phyloP scores from a whole-genome alignment of 768 basidiomycete species.

The Lactarius evosmus region DNA sequence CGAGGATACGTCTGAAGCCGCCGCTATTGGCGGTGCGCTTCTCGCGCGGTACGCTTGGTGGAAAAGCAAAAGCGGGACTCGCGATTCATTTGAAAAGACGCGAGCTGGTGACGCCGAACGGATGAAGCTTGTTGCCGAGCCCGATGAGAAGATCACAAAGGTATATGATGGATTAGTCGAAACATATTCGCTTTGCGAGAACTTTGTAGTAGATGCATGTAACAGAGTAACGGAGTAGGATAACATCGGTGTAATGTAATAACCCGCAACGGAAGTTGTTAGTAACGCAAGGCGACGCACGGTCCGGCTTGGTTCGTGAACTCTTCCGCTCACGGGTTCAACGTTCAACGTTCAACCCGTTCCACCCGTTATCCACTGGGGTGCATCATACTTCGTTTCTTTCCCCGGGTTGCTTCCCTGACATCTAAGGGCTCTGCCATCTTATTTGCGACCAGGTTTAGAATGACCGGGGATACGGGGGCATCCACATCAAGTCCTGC shows the following conservation, averaged over 20 bases:
- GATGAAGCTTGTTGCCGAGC: conserved; percentile 61
- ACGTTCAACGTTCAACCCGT: no score
- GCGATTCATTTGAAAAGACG: conserved; percentile 65
- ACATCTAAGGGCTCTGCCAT: not conserved
- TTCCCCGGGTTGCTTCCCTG: not conserved
- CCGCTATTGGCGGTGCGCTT: conserved; percentile 67
- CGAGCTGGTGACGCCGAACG: conserved; percentile 46
- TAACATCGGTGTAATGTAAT: not conserved
- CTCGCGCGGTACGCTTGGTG: conserved; percentile 73
- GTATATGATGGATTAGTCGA: conserved; percentile 55
- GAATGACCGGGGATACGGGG: conserved; percentile 9
- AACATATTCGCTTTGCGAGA: conserved; percentile 55
- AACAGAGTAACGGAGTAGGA: not conserved
- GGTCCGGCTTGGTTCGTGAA: not conserved
- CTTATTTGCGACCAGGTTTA: not conserved
- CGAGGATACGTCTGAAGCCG: conserved; percentile 54
- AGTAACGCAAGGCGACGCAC: no score
- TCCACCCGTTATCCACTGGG: not conserved
- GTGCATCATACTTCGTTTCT: not conserved
- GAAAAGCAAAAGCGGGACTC: conserved; percentile 39
- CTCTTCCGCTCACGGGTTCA: not conserved
- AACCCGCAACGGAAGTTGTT: no score
- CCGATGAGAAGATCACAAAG: conserved; percentile 42
- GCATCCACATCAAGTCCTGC: not conserved
- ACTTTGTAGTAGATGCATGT: conserved; percentile 9